Conservation (phyloP, 495 filamentous ascomycete species). For the Aspergillus haitiensis region DNA sequence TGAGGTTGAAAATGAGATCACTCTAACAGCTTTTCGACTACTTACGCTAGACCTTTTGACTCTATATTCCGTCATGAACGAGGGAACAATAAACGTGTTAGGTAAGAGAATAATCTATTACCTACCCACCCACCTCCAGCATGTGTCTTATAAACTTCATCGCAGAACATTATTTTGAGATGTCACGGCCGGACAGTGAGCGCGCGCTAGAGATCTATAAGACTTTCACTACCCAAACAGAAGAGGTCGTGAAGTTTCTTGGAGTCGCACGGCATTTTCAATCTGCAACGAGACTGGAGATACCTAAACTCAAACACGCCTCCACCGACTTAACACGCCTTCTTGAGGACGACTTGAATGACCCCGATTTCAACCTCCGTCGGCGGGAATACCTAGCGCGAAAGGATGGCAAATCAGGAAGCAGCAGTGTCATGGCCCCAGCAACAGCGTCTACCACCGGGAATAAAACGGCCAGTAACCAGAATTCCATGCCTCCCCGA, state of each 20-base stretch:
- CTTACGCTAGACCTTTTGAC: constrained; percentile 87
- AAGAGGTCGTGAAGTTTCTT: constrained; percentile 87
- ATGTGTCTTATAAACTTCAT: constrained; percentile 24
- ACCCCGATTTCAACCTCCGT: constrained; percentile 94
- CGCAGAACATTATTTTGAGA: constrained; percentile 94
- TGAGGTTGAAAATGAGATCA: constrained; percentile 96
- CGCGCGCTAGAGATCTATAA: constrained; percentile 91
- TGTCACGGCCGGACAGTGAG: constrained; percentile 92
- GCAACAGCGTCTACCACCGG: constrained; percentile 27
- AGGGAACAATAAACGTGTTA: constrained; percentile 95
- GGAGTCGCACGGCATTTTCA: constrained; percentile 85
- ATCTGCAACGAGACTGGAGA: constrained; percentile 85
- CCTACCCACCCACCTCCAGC: not conserved
- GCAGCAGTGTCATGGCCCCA: constrained; percentile 20
- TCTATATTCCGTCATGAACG: constrained; percentile 93
- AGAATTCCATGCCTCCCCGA: constrained; percentile 23
- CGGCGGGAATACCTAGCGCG: constrained; percentile 85
- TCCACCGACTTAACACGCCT: constrained; percentile 86
- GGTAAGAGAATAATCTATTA: constrained; percentile 53
- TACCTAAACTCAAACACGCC: constrained; percentile 96
- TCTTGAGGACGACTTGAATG: constrained; percentile 92
- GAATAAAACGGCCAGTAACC: constrained; percentile 26
- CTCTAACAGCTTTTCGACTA: constrained; percentile 90
- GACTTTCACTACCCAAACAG: constrained; percentile 88
- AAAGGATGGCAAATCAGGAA: constrained; percentile 71